Evolutionary conservation across 1,139 yeast species (phyloP), one percentile per base, ranked within the genome.

Genomic region (Arxiozyma slooffiae): DNA sequence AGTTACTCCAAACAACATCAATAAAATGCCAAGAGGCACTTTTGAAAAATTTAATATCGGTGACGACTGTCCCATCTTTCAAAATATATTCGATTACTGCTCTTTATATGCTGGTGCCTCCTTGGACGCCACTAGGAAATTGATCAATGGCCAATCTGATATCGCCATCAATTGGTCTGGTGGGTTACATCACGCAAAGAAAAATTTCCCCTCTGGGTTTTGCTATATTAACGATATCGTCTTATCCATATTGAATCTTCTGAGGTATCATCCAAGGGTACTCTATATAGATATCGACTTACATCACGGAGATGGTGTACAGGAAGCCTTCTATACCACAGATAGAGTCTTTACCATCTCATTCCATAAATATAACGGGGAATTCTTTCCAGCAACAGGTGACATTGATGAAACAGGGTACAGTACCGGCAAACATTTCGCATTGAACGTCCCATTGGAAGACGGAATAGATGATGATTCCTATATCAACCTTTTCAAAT

Each of bases 261-360:
- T 92, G 57, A 74, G 97, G 55, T 85, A 85, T 55, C 95, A 88
- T 64, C 90, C 97, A 6, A 75, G 97, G 52, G 97, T 92, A 4
- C 72, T 92, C 62, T 92, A 92, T 65, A 88, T 92, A 51, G 98
- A 92, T 68, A 90, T 90, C 51, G 98, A 92, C 67, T 79, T 92
- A 24, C 98, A 92, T 67, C 98, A 92, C 65, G 98, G 98, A 23
- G 98, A 92, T 66, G 98, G 97, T 50, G 98, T 92, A 1, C 97
- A 92, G 66, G 97, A 92, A 67, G 97, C 97, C 1, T 92, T 92
- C 61, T 89, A 90, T 66, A 81, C 95, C 39, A 87, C 97, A 1
- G 97, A 92, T 67, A 72, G 98, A 52, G 98, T 92, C 26, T 87
- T 89, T 94, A 90, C 97, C 0, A 82, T 87, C 46, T 85, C 96